Percentiles rank a stretch among this genome's conserved stretches.
Conservation (phyloP, 2,329 filamentous ascomycete species). For the Stachybotrys chartarum region DNA sequence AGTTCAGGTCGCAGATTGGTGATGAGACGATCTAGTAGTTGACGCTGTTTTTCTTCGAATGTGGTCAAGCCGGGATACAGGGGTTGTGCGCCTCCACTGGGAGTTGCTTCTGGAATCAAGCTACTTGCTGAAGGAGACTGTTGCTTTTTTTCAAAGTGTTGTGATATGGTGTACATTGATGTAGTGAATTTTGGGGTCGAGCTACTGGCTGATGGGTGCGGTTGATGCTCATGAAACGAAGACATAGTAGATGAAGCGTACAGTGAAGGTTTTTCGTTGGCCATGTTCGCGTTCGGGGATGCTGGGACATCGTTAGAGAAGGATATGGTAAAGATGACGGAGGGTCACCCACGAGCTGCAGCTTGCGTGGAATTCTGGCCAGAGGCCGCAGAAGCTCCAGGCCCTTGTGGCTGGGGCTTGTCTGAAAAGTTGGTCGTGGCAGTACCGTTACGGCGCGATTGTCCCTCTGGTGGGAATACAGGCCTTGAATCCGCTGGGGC, state of each 20-base stretch:
- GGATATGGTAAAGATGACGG: not conserved
- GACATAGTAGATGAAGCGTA: conserved; percentile 26
- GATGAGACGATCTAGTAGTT: conserved; percentile 29
- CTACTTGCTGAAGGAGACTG: not conserved
- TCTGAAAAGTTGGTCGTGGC: not conserved
- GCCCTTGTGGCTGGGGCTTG: not conserved
- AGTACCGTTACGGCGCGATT: not conserved
- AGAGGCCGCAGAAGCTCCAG: not conserved
- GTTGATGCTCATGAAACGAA: conserved; percentile 7
- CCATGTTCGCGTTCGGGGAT: conserved; percentile 7
- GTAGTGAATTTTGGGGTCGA: not conserved
- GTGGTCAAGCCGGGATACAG: conserved; percentile 18
- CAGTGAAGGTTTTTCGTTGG: conserved; percentile 33
- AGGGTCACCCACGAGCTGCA: conserved; percentile 8
- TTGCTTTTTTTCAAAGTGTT: not conserved
- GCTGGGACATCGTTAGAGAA: conserved; percentile 5
- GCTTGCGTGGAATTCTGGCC: conserved; percentile 1
- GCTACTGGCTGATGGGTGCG: not conserved
- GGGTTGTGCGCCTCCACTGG: conserved; percentile 21
- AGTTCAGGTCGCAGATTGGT: conserved; percentile 14
- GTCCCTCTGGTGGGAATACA: not conserved
- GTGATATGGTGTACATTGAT: not conserved
- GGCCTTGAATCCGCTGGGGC: conserved; percentile 1
- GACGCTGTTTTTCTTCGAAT: conserved; percentile 33
- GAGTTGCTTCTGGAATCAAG: conserved; percentile 7